A percentile compares a stretch with the other conserved stretches of the same genome.
Conservation (phyloP, 139 green algal species). For the Parachlorella kessleri region DNA sequence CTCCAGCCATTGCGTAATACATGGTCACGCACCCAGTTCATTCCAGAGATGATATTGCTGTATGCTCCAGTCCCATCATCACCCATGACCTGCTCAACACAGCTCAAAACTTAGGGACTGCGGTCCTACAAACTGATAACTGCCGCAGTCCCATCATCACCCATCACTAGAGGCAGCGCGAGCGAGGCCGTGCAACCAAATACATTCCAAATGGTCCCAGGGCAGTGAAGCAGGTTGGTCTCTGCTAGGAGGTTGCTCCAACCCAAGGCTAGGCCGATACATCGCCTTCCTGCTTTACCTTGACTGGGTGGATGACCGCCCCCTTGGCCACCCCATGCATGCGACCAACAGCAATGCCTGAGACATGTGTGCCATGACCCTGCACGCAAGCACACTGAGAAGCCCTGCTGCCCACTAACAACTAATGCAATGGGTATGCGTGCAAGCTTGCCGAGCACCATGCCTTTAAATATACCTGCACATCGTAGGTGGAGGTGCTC, state of each 20-base stretch:
- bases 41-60: constrained; percentile 57
- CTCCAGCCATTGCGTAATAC: constrained; percentile 36
- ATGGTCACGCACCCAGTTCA: constrained; percentile 50
- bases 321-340: constrained; percentile 68
- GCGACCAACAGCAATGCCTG: constrained; percentile 50
- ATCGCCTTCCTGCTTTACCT: too few species aligned
- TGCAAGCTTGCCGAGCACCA: too few species aligned
- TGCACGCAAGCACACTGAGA: not conserved
- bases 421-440: too few species aligned
- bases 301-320: constrained; percentile 44
- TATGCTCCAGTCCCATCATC: constrained; percentile 49
- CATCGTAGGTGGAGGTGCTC: not conserved
- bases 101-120: too few species aligned
- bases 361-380: constrained; percentile 72
- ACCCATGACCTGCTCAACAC: constrained; percentile 45
- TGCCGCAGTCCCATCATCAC: too few species aligned
- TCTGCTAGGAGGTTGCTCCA: too few species aligned
- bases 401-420: not conserved
- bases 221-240: too few species aligned
- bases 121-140: too few species aligned
- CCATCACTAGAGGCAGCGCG: too few species aligned
- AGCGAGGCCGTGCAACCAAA: too few species aligned
- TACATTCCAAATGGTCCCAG: too few species aligned
- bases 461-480: constrained; percentile 11
- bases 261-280: too few species aligned